Percentiles rank a stretch among this genome's conserved stretches.
These are phyloP conservation scores for Mallotus repandus DNA, from an alignment of 441 rosid species.

Conservation along the genomic window DNA sequence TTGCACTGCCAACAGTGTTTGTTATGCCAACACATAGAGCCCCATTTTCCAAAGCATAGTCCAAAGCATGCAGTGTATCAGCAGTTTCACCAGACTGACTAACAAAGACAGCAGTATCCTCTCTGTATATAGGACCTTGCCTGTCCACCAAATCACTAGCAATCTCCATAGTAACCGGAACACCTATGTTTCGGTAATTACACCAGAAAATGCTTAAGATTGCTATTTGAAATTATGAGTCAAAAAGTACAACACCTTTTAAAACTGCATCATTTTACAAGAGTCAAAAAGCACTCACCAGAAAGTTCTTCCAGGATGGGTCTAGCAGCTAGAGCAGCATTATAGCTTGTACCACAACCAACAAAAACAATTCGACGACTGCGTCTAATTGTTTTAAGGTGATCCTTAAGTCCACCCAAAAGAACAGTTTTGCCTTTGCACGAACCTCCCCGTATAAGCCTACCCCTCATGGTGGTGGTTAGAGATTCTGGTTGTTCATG, in stretches of 20 bases:
- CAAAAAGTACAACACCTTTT: not conserved
- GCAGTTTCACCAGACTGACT: slow-evolving; percentile 99
- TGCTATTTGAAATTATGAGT: not conserved
- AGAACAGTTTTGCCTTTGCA: slow-evolving; percentile 78
- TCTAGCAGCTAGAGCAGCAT: slow-evolving; percentile 91
- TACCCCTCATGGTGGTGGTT: slow-evolving; percentile 92
- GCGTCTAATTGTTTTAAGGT: slow-evolving; percentile 83
- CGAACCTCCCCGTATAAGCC: slow-evolving; percentile 88
- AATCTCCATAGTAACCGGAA: slow-evolving; percentile 95
- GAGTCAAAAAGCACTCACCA: slow-evolving; percentile 43
- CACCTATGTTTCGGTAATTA: slow-evolving; percentile 39
- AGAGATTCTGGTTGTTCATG: slow-evolving; percentile 97
- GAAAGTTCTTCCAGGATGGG: slow-evolving; percentile 96
- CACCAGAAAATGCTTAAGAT: slow-evolving; percentile 6
- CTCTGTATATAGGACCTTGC: slow-evolving; percentile 94
- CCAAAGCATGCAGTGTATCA: slow-evolving; percentile 84
- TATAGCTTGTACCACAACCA: slow-evolving; percentile 98
- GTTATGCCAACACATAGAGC: slow-evolving; percentile 98
- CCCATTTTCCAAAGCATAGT: slow-evolving; percentile 82
- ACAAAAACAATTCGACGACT: slow-evolving; percentile 84
- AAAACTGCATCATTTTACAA: slow-evolving; percentile 1
- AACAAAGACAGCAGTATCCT: slow-evolving; percentile 96
- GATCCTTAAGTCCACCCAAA: slow-evolving; percentile 94
- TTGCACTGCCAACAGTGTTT: slow-evolving; percentile 94
- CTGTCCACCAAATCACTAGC: slow-evolving; percentile 97